A percentile compares a stretch with the other conserved stretches of the same genome.
Conservation (phyloP, 345 rosid genomes). For the Iberis pinnata region DNA sequence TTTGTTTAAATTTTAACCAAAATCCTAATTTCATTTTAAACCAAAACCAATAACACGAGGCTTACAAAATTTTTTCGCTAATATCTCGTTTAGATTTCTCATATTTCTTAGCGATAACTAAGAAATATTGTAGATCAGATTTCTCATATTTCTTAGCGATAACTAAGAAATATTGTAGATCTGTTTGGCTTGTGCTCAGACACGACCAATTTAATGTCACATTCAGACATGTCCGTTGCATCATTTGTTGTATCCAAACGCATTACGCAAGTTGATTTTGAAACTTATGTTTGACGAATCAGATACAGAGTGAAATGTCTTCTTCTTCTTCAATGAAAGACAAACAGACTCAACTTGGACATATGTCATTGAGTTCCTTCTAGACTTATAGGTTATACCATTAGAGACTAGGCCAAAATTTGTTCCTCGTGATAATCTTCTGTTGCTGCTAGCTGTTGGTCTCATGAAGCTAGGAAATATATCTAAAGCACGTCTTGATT, state of each 20-base stretch:
- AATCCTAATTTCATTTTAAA: too few relatives aligned
- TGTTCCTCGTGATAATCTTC: conserved; percentile 37
- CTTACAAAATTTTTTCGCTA: too few relatives aligned
- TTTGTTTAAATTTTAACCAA: too few relatives aligned
- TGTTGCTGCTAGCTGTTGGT: conserved; percentile 61
- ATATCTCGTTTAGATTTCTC: too few relatives aligned
- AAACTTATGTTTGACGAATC: conserved; percentile 44
- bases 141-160: too few relatives aligned
- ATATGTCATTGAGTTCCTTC: conserved; percentile 38
- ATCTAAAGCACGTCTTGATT: conserved; percentile 34
- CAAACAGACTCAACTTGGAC: conserved; percentile 50
- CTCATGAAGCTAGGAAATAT: conserved; percentile 64
- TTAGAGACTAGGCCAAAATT: conserved; percentile 26
- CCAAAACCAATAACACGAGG: too few relatives aligned
- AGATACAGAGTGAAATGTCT: conserved; percentile 26
- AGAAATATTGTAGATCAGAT: too few relatives aligned
- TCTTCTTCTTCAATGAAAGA: conserved; percentile 40
- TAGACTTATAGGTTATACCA: conserved; percentile 19
- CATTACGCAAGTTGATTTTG: conserved; percentile 45
- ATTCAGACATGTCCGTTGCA: conserved; percentile 48
- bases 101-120: too few relatives aligned
- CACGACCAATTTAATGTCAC: conserved; percentile 38
- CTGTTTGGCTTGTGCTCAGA: conserved; percentile 31
- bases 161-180: too few relatives aligned
- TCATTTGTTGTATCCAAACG: conserved; percentile 35